These are phyloP conservation scores for Euphorbia celastroides DNA, from an alignment of 441 rosid genomes.

Conservation along the genomic window DNA sequence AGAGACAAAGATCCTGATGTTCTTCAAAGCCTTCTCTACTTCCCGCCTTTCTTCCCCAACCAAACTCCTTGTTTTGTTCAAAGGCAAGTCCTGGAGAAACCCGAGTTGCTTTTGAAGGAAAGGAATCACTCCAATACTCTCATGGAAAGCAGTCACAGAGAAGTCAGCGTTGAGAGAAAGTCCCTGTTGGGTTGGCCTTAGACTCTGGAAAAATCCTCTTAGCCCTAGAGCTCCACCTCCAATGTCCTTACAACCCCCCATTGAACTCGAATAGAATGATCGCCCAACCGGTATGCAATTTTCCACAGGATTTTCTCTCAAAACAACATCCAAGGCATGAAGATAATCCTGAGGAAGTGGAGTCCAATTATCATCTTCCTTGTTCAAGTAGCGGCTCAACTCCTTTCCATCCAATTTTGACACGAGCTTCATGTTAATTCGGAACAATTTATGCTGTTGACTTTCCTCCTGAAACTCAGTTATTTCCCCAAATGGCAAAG, in stretches of 20 bases:
- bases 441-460: conserved; percentile 57
- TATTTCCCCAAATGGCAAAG: conserved; percentile 21
- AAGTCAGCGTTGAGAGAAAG: conserved; percentile 85
- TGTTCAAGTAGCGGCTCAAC: conserved; percentile 49
- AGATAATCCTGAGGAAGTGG: conserved; percentile 91
- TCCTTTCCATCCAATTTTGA: conserved; percentile 79
- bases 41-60: conserved; percentile 67
- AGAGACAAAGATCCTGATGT: conserved; percentile 82
- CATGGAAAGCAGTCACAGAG: conserved; percentile 85
- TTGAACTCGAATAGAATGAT: conserved; percentile 73
- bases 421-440: conserved; percentile 67
- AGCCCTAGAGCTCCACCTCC: conserved; percentile 92
- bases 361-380: conserved; percentile 65
- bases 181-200: conserved; percentile 92
- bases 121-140: conserved; percentile 82
- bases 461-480: conserved; percentile 42
- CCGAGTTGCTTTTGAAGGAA: conserved; percentile 84
- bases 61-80: conserved; percentile 59
- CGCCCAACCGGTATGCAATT: conserved; percentile 69
- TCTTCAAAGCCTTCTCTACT: conserved; percentile 77
- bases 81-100: conserved; percentile 70
- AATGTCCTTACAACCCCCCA: conserved; percentile 72
- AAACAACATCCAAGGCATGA: conserved; percentile 88
- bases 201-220: conserved; percentile 94
- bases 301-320: conserved; percentile 80